Conservation (phyloP, 2,329 filamentous ascomycete species). For the Alternaria ethzedia region DNA sequence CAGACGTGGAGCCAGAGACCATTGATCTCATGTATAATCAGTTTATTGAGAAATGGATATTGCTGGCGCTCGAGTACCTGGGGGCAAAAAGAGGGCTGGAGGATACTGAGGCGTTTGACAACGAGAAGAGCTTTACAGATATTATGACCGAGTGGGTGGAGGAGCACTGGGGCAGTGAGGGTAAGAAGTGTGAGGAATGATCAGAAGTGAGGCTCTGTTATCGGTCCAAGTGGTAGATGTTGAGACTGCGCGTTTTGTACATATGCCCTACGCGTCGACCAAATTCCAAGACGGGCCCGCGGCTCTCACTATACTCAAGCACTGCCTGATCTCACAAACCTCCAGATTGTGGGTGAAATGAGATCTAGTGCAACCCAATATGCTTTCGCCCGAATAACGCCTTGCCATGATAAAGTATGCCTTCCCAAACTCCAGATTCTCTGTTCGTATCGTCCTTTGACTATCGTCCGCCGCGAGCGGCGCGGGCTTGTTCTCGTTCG, state of each 20-base stretch:
- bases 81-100: slow-evolving; percentile 57
- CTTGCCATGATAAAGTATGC: slow-evolving; percentile 24
- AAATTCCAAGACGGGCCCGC: background rate
- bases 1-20: slow-evolving; percentile 63
- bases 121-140: slow-evolving; percentile 61
- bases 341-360: background rate
- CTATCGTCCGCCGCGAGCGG: slow-evolving; percentile 32
- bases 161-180: slow-evolving; percentile 57
- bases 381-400: slow-evolving; percentile 20
- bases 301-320: background rate
- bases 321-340: background rate
- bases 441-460: slow-evolving; percentile 6
- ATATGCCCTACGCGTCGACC: background rate
- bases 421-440: slow-evolving; percentile 18
- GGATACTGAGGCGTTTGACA: slow-evolving; percentile 61
- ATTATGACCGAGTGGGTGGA: slow-evolving; percentile 66
- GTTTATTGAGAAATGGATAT: slow-evolving; percentile 83
- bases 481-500: slow-evolving; percentile 44
- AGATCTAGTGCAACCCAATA: background rate
- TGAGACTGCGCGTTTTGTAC: background rate
- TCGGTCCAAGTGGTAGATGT: background rate
- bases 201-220: background rate
- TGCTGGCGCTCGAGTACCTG: slow-evolving; percentile 72
- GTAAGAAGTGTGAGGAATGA: slow-evolving; percentile 10
- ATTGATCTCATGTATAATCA: slow-evolving; percentile 93